Evolutionary conservation across 1,284 basidiomycete genomes (phyloP).

Genomic region (Amylostereum chailletii): DNA sequence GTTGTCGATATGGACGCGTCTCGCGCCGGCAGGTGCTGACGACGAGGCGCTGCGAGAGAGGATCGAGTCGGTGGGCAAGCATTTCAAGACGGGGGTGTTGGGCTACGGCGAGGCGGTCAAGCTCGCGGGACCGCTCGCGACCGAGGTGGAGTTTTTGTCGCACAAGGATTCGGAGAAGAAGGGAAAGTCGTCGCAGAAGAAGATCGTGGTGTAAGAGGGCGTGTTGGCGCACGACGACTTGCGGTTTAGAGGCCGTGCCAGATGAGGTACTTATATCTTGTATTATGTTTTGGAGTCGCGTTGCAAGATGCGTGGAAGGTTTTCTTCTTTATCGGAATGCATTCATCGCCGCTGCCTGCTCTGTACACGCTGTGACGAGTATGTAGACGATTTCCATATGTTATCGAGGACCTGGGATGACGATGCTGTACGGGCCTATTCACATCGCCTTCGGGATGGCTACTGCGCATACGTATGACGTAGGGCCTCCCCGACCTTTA

Average conservation of each 20-base stretch:
- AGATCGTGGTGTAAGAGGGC: constrained; percentile 56
- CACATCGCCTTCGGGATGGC: no score
- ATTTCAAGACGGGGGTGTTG: constrained; percentile 89
- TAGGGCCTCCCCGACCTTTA: no score
- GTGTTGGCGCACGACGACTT: neutral
- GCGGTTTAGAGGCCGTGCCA: constrained; percentile 3
- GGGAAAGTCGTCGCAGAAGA: constrained; percentile 70
- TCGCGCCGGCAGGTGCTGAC: constrained; percentile 48
- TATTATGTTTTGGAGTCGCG: constrained; percentile 5
- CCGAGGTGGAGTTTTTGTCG: constrained; percentile 90
- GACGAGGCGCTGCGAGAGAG: constrained; percentile 40
- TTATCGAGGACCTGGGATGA: neutral
- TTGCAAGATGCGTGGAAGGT: no score
- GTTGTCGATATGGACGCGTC: constrained; percentile 93
- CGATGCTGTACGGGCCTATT: neutral
- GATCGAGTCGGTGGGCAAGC: constrained; percentile 59
- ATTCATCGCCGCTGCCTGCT: no score
- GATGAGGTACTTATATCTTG: constrained; percentile 12
- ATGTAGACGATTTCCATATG: neutral
- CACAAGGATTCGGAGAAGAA: constrained; percentile 97
- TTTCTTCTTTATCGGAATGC: no score
- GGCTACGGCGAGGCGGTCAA: constrained; percentile 72
- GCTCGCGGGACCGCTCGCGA: constrained; percentile 75
- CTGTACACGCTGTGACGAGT: neutral
- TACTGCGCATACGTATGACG: no score